Evolutionary conservation across 768 basidiomycete species (phyloP), one percentile per base, ranked within the genome.

Genomic region (Boletus rubropictus): DNA sequence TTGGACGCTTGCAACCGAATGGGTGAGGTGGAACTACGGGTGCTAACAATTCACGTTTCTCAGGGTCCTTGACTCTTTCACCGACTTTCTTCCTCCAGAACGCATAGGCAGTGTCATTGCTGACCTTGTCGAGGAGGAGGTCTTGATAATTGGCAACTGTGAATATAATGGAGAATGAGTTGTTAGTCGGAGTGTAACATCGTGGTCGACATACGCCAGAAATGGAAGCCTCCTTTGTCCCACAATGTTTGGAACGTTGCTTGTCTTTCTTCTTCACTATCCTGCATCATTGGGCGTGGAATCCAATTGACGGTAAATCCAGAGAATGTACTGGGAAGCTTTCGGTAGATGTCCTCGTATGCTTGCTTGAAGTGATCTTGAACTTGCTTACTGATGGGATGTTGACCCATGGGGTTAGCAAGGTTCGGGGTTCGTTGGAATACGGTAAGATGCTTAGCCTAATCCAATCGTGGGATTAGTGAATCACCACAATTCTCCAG

Each of bases 361-460:
- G 39, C n/a, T 15, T n/a, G 25, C 34, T 56, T 57, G 35, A 43
- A 46, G 32, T 46, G 51, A 21, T 47, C 33, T 37, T 53, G 55
- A 3, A 39, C 36, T 22, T 49, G 47, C 42, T 49, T 29, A 41
- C 36, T 48, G 11, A 57, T 0, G 6, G n/a, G 15, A 27, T 41
- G 37, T 34, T 59, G 49, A 7, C 46, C 12, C 56, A 58, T 51
- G 3, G 52, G 52, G 0, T 10, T 31, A 1, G 49, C 34, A 3
- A 59, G 37, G 11, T 52, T 59, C 3, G 57, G 57, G 2, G 53
- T 51, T 36, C 56, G 49, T 25, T 59, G 53, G 44, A 55, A 56
- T 15, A 49, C 42, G 24, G 49, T 47, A 2, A 55, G 42, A 11
- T 40, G 24, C 1, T 48, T 5, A 1, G 44, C 56, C 49, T 59